Evolutionary conservation across 2,329 filamentous ascomycete genomes (phyloP).

Genomic region (Acrocalymma vagum): DNA sequence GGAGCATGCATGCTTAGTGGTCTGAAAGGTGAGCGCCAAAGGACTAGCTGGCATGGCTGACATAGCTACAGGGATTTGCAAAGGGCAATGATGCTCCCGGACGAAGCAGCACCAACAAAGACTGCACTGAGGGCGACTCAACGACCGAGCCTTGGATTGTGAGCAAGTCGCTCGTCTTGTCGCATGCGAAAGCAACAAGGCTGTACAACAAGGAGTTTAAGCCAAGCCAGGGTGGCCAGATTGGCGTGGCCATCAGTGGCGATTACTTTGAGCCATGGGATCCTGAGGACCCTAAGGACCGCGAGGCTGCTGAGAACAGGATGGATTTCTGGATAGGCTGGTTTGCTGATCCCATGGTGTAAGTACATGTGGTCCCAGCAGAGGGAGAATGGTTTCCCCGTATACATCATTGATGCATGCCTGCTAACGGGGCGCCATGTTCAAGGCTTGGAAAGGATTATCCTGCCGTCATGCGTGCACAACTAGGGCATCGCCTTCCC

Average conservation of each 20-base stretch:
- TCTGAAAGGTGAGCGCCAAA: too few species aligned
- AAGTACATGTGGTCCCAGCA: too few species aligned
- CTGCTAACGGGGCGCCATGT: too few species aligned
- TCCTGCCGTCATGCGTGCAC: slow-evolving; percentile 20
- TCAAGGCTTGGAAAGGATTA: slow-evolving; percentile 43
- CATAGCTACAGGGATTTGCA: too few species aligned
- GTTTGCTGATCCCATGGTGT: slow-evolving; percentile 48
- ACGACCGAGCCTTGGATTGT: slow-evolving; percentile 8
- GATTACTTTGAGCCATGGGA: slow-evolving; percentile 4
- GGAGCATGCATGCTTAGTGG: too few species aligned
- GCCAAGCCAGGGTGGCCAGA: slow-evolving; percentile 38
- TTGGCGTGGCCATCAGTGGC: slow-evolving; percentile 2
- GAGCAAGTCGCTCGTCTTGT: slow-evolving; percentile 51
- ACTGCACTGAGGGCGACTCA: slow-evolving; percentile 7
- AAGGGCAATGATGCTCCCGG: slow-evolving; percentile 8
- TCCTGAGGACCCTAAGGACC: background rate
- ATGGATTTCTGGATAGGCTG: slow-evolving; percentile 50
- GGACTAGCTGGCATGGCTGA: too few species aligned
- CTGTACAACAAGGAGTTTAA: background rate
- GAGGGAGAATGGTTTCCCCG: too few species aligned
- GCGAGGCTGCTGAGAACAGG: slow-evolving; percentile 1
- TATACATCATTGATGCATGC: too few species aligned
- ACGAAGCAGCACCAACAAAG: slow-evolving; percentile 6
- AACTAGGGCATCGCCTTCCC: slow-evolving; percentile 42
- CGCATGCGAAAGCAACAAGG: slow-evolving; percentile 50